Base-by-base conservation (phyloP, 2,329 filamentous ascomycete genomes). In the Penicillium palitans region DNA sequence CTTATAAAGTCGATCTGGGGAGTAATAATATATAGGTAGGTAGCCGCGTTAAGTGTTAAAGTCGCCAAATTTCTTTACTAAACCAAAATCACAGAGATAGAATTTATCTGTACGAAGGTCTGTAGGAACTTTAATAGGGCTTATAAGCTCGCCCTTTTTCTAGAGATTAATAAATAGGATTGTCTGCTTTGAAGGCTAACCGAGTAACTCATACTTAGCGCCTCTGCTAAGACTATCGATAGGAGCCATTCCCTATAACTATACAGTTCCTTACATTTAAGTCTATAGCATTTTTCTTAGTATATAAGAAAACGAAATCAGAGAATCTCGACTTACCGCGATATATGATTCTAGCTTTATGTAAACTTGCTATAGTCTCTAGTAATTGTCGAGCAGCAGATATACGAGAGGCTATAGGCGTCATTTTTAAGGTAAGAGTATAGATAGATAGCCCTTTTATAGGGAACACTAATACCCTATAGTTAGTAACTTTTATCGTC, bases 21-120 rank as follows among this genome's bases (percentile, higher is more conserved):
- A 69, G 51, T 68, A 70, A 57, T 61, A 68, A 41, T 60, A 44
- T 39, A 48, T 55, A 50, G 65, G 67, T n/a, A 62, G 59, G 27
- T 52, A 59, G 24, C 58, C 60, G 2, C 24, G 29, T 57, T 55
- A 56, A 46, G 48, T 61, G 3, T 37, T 41, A 13, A 52, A 24
- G 24, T 66, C 58, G 52, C 49, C 58, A 35, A 71, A 10, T 59
- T 67, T 66, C 61, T 65, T 68, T 2, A 67, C 58, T 52, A 68
- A 52, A 44, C 66, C 66, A 57, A 70, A 72, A 59, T 72, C 70
- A 49, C 66, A 58, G 42, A 72, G 68, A 61, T 71, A 70, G 49
- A 71, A 67, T 55, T 66, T 57, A 1, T 68, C 68, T 47, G 60
- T 68, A 50, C 62, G 60, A 37, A 71, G 45, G 42, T 52, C 35